These are phyloP conservation scores for Nakazawaea peltata DNA, from an alignment of 805 yeast genomes.

Conservation along the genomic window DNA sequence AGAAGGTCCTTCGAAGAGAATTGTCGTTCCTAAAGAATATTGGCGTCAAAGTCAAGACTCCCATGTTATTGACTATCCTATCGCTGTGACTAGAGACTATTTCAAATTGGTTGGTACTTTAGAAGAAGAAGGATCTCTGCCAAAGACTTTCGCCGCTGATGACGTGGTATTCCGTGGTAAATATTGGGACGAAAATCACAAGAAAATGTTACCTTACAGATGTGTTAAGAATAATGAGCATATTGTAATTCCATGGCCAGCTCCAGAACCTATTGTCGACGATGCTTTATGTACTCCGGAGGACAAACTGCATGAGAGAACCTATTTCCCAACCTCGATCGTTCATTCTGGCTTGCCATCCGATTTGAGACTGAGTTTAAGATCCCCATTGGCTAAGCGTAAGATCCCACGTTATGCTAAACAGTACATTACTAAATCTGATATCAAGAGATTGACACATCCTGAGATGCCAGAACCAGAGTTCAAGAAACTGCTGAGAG, in stretches of 20 bases:
- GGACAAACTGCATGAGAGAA: conserved; percentile 55
- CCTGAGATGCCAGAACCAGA: conserved; percentile 75
- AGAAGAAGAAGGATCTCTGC: conserved; percentile 44
- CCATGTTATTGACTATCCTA: conserved; percentile 66
- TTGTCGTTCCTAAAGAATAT: conserved; percentile 61
- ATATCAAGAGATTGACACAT: conserved; percentile 52
- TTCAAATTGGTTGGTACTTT: conserved; percentile 75
- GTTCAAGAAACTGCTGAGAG: conserved; percentile 51
- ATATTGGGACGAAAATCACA: conserved; percentile 69
- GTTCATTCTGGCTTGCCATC: conserved; percentile 63
- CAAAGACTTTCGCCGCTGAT: conserved; percentile 72
- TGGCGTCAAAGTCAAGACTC: conserved; percentile 70
- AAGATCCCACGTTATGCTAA: conserved; percentile 31
- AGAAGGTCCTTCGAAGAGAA: conserved; percentile 54
- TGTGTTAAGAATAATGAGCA: conserved; percentile 62
- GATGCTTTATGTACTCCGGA: conserved; percentile 50
- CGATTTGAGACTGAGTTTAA: conserved; percentile 56
- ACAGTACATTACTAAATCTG: conserved; percentile 44
- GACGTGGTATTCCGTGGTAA: conserved; percentile 58
- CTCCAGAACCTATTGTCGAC: conserved; percentile 51
- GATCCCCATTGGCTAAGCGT: conserved; percentile 66
- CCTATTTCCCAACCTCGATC: conserved; percentile 64
- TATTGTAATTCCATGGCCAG: conserved; percentile 85
- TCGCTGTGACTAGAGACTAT: conserved; percentile 47
- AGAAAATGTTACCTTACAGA: conserved; percentile 69